Percentiles rank a stretch among this genome's conserved stretches.
Conservation (phyloP, 192 early-diverging fungal species). For the Podila epicladia region DNA sequence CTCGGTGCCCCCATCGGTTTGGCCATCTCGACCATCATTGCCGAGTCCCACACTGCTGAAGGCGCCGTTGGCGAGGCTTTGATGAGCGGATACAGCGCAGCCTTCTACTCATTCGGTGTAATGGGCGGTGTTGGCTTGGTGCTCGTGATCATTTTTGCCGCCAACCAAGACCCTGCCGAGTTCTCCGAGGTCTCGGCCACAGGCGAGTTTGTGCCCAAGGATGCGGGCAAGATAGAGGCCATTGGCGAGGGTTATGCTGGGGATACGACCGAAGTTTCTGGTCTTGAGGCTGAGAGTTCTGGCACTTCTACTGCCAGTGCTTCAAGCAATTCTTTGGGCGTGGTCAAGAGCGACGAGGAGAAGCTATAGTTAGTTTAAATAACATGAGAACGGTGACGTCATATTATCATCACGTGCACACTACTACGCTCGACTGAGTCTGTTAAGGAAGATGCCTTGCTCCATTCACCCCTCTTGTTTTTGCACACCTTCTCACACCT, state of each 20-base stretch:
- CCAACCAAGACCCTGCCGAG: conserved; percentile 23
- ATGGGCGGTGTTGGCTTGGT: conserved; percentile 26
- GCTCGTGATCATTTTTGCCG: conserved; percentile 9
- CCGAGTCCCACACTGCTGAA: conserved; percentile 6
- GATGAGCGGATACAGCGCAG: conserved; percentile 29
- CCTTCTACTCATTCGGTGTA: conserved; percentile 21
- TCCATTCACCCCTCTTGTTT: too few species aligned
- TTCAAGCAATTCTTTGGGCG: not conserved
- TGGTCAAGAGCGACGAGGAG: not conserved
- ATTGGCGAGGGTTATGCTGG: not conserved
- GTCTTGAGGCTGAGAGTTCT: not conserved
- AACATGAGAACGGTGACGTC: too few species aligned
- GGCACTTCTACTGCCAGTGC: not conserved
- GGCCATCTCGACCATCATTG: conserved; percentile 45
- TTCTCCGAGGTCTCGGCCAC: conserved; percentile 12
- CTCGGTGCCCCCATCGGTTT: conserved; percentile 47
- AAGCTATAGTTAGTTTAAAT: too few species aligned
- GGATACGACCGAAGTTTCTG: not conserved
- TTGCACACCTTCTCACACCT: too few species aligned
- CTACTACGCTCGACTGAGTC: too few species aligned
- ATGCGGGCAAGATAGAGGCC: not conserved
- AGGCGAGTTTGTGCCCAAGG: conserved; percentile 1
- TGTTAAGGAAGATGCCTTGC: too few species aligned
- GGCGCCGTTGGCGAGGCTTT: conserved; percentile 2
- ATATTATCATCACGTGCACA: too few species aligned